Evolutionary conservation across 352 stramenopile genomes (phyloP).

Genomic region (Pythium dissotocum): DNA sequence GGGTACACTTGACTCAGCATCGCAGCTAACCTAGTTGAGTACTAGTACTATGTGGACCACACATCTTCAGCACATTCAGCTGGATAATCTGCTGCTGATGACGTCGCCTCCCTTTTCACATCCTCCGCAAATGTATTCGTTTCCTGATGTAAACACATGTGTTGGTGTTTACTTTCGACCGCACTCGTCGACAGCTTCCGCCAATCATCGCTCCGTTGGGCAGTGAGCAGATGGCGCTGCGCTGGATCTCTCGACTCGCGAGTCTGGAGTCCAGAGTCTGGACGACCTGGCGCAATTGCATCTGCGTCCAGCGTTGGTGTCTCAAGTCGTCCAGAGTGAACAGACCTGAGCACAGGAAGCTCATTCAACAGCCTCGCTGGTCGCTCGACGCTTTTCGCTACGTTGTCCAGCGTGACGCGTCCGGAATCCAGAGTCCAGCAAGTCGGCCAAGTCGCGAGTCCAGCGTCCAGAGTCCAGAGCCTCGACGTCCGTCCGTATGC

Average conservation of each 20-base stretch:
- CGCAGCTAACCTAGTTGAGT: no score
- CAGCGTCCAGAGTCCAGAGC: background rate
- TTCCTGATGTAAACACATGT: no score
- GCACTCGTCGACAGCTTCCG: background rate
- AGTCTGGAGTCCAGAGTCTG: no score
- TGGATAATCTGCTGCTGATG: background rate
- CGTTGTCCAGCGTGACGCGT: background rate
- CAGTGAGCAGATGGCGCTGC: background rate
- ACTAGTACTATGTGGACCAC: no score
- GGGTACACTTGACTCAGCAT: no score
- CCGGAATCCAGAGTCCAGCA: background rate
- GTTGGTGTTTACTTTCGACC: background rate
- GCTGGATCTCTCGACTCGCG: background rate
- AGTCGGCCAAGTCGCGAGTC: background rate
- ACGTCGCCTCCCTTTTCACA: background rate
- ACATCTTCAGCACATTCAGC: no score
- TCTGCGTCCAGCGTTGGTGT: background rate
- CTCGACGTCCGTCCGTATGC: background rate
- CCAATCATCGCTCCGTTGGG: background rate
- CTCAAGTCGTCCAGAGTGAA: background rate
- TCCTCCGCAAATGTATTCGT: background rate
- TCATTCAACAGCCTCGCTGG: background rate
- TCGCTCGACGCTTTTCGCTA: background rate
- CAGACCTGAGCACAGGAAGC: background rate
- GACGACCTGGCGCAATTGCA: background rate